Conservation (phyloP, 495 filamentous ascomycete genomes). For the Penicillium ucsense region DNA sequence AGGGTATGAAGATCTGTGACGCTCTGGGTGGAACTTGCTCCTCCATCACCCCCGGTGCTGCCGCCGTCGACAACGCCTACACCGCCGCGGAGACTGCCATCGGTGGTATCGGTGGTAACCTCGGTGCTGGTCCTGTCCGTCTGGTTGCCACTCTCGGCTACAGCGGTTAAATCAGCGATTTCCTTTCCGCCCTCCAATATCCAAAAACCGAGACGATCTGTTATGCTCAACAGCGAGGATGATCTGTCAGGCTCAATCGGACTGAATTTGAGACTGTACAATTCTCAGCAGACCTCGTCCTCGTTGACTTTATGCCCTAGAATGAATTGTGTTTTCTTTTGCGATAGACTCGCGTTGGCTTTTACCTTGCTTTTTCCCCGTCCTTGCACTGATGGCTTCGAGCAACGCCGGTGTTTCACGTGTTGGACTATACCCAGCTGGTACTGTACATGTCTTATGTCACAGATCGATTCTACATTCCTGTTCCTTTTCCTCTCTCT, state of each 20-base stretch:
- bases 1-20: slow-evolving; percentile 30
- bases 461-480: too few species aligned
- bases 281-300: too few species aligned
- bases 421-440: slow-evolving; percentile 11
- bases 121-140: slow-evolving; percentile 19
- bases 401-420: slow-evolving; percentile 1
- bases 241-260: not conserved
- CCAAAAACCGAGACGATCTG: too few species aligned
- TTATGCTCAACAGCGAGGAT: too few species aligned
- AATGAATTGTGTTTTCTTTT: not conserved
- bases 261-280: not conserved
- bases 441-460: not conserved
- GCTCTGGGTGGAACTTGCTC: slow-evolving; percentile 19
- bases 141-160: slow-evolving; percentile 23
- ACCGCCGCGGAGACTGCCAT: slow-evolving; percentile 21
- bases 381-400: not conserved
- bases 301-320: too few species aligned
- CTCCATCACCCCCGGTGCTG: slow-evolving; percentile 19
- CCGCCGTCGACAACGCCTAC: slow-evolving; percentile 27
- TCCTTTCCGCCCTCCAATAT: too few species aligned
- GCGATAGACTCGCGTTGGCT: too few species aligned
- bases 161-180: slow-evolving; percentile 8
- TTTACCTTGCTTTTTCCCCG: too few species aligned
- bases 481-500: too few species aligned
- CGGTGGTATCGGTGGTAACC: slow-evolving; percentile 34